These are phyloP conservation scores for Pleurotus ostreatus DNA, from an alignment of 768 basidiomycete genomes.

Conservation along the genomic window DNA sequence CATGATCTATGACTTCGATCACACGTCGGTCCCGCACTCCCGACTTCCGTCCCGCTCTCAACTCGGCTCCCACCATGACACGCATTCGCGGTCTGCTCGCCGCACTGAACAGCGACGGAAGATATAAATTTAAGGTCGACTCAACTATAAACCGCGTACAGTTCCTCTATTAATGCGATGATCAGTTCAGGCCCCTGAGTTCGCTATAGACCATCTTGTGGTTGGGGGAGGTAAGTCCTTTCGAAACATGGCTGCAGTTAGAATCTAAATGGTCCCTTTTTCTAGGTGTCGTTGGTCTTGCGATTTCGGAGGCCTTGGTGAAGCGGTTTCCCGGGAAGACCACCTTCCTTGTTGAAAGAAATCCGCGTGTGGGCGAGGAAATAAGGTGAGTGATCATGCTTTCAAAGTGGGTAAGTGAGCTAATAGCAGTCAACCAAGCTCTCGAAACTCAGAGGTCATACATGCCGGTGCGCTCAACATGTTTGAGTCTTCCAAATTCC, in stretches of 20 bases:
- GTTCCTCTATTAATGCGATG: background rate
- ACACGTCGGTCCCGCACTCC: background rate
- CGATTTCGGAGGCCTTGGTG: conserved; percentile 74
- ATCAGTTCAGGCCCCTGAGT: conserved; percentile 53
- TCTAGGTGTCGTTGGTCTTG: conserved; percentile 79
- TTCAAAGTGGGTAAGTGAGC: background rate
- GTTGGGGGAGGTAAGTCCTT: conserved; percentile 72
- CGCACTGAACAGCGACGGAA: conserved; percentile 57
- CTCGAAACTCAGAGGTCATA: conserved; percentile 92
- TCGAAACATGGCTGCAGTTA: background rate
- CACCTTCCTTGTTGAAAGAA: conserved; percentile 80
- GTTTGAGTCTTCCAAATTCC: background rate
- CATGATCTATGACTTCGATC: background rate
- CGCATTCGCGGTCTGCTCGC: conserved; percentile 50
- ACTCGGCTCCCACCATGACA: conserved; percentile 8
- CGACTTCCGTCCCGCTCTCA: too few relatives aligned
- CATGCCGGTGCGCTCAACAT: conserved; percentile 61
- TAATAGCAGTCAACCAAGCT: conserved; percentile 39
- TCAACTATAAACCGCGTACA: background rate
- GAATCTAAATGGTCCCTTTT: background rate
- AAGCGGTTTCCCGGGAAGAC: conserved; percentile 61
- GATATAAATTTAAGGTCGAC: conserved; percentile 58
- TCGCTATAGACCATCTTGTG: conserved; percentile 76
- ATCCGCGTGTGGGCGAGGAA: conserved; percentile 74
- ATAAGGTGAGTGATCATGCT: conserved; percentile 51